A percentile compares a stretch with the other conserved stretches of the same genome.
Conservation (phyloP, 2,329 filamentous ascomycete genomes). For the Pestalotiopsis sp. region DNA sequence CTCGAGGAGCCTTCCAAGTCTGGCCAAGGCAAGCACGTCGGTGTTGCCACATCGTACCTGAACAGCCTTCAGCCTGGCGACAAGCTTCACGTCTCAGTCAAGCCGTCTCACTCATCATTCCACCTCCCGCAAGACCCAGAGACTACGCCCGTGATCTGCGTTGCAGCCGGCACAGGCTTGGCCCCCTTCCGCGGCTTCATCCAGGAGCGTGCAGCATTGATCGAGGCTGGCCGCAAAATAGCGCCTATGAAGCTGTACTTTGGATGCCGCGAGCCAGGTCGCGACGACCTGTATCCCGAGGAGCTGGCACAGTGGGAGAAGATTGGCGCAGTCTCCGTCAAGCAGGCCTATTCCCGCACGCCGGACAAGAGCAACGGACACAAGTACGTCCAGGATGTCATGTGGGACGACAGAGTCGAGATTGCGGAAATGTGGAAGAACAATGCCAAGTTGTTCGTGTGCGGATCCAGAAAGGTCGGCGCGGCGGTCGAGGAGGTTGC, state of each 20-base stretch:
- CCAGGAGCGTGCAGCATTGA: constrained; percentile 41
- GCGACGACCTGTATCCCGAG: constrained; percentile 45
- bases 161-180: constrained; percentile 39
- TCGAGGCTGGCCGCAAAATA: constrained; percentile 37
- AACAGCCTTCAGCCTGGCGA: constrained; percentile 26
- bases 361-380: constrained; percentile 35
- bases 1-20: constrained; percentile 42
- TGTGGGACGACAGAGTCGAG: constrained; percentile 20
- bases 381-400: constrained; percentile 24
- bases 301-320: constrained; percentile 46
- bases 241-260: constrained; percentile 50
- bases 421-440: constrained; percentile 20
- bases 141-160: constrained; percentile 30
- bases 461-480: constrained; percentile 46
- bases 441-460: constrained; percentile 54
- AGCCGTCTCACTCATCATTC: constrained; percentile 20
- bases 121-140: constrained; percentile 25
- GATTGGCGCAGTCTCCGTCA: constrained; percentile 51
- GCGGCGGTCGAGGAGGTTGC: constrained; percentile 34
- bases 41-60: constrained; percentile 45
- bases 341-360: constrained; percentile 48
- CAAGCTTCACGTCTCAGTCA: constrained; percentile 14
- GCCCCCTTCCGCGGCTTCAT: constrained; percentile 51
- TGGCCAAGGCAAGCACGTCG: constrained; percentile 31
- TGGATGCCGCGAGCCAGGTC: constrained; percentile 45